Conservation (phyloP, 257 asterid species). For the Fraxinus cuspidata region DNA sequence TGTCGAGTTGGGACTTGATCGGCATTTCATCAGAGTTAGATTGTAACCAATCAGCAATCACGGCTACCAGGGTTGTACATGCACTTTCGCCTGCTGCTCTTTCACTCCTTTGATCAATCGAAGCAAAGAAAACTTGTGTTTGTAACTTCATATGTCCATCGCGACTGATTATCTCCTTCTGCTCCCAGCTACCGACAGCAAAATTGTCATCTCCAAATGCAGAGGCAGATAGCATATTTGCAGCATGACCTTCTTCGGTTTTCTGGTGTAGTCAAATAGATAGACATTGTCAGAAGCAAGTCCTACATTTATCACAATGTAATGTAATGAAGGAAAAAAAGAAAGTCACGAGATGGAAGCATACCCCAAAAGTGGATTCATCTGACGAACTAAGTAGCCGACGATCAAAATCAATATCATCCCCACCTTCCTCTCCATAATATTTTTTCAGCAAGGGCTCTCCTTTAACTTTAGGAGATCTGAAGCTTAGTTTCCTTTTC, state of each 20-base stretch:
- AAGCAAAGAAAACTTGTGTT: constrained; percentile 74
- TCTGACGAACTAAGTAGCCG: constrained; percentile 75
- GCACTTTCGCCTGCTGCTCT: constrained; percentile 92
- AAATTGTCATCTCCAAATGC: constrained; percentile 77
- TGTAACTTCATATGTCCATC: constrained; percentile 70
- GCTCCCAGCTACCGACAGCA: constrained; percentile 78
- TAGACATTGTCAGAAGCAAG: background rate
- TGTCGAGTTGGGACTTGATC: constrained; percentile 77
- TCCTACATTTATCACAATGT: background rate
- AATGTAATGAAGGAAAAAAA: background rate
- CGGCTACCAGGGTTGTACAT: constrained; percentile 87
- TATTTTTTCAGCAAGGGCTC: constrained; percentile 70
- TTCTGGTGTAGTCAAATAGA: constrained; percentile 29
- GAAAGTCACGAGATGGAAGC: background rate
- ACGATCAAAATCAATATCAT: constrained; percentile 87
- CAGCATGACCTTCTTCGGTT: constrained; percentile 36
- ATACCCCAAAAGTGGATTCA: constrained; percentile 60
- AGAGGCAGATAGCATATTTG: constrained; percentile 34
- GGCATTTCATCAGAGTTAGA: constrained; percentile 60
- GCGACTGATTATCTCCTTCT: constrained; percentile 67
- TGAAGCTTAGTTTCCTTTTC: constrained; percentile 71
- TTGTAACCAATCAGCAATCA: constrained; percentile 77
- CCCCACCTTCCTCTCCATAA: constrained; percentile 92
- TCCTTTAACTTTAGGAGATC: constrained; percentile 64
- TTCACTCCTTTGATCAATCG: constrained; percentile 85